Evolutionary conservation across 2,329 filamentous ascomycete species (phyloP).

Genomic region (Chaetomiaceae sp.): DNA sequence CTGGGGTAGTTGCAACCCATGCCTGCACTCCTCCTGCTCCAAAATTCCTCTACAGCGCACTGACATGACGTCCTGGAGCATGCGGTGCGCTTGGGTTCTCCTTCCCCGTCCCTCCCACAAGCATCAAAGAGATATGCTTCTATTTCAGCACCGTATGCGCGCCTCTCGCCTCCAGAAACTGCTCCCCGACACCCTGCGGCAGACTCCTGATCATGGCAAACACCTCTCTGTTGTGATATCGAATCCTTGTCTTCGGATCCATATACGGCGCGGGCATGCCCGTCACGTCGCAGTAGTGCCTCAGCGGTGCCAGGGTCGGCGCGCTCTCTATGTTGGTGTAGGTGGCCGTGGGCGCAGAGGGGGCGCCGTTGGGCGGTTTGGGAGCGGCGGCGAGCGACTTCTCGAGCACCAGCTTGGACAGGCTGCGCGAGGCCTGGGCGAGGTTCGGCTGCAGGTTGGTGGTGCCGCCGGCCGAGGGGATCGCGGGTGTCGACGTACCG

Average conservation of each 20-base stretch:
- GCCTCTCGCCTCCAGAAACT: conserved; percentile 81
- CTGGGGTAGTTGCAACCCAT: not conserved
- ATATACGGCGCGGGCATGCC: conserved; percentile 86
- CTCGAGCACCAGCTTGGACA: conserved; percentile 83
- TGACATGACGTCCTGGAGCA: no score
- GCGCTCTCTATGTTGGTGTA: conserved; percentile 94
- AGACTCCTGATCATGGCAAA: conserved; percentile 77
- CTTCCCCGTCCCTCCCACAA: not conserved
- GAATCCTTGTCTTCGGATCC: conserved; percentile 87
- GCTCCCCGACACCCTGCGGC: conserved; percentile 76
- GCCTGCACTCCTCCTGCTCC: not conserved
- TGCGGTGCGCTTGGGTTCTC: no score
- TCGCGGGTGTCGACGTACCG: conserved; percentile 51
- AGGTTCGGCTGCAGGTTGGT: conserved; percentile 57
- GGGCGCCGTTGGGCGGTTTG: conserved; percentile 27
- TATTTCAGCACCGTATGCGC: conserved; percentile 92
- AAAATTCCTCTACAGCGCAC: no score
- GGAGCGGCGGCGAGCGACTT: conserved; percentile 51
- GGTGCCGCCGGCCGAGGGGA: conserved; percentile 38
- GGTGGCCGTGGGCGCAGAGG: conserved; percentile 64
- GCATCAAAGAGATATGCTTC: conserved; percentile 26
- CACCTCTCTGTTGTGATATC: conserved; percentile 90
- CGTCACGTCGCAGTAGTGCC: conserved; percentile 93
- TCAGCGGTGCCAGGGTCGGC: conserved; percentile 76
- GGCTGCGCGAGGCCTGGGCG: conserved; percentile 78